Percentiles rank a stretch among this genome's conserved stretches.
phyloP scores from a whole-genome alignment of 1,284 basidiomycete genomes.

The Sanguinoderma infundibulare region DNA sequence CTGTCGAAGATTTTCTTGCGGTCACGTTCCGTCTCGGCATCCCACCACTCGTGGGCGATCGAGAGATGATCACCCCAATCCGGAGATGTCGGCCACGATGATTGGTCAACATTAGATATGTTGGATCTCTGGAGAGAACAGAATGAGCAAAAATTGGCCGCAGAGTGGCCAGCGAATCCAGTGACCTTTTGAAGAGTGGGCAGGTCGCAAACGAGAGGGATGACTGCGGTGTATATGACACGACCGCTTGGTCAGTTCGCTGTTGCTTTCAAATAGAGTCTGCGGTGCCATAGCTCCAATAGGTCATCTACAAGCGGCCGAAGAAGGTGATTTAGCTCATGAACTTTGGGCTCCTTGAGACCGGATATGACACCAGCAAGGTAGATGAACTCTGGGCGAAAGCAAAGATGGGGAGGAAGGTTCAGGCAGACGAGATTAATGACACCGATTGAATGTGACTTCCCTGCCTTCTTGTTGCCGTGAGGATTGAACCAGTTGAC shows the following conservation, averaged over 20 bases:
- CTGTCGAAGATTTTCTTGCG: slow-evolving; percentile 29
- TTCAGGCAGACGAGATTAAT: slow-evolving; percentile 15
- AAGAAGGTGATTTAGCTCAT: slow-evolving; percentile 26
- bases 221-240: slow-evolving; percentile 11
- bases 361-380: slow-evolving; percentile 5
- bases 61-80: slow-evolving; percentile 8
- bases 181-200: slow-evolving; percentile 16
- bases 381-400: slow-evolving; percentile 27
- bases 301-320: slow-evolving; percentile 26
- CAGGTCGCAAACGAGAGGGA: slow-evolving; percentile 13
- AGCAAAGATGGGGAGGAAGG: slow-evolving; percentile 20
- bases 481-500: slow-evolving; percentile 21
- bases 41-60: slow-evolving; percentile 33
- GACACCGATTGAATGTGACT: slow-evolving; percentile 14
- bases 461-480: slow-evolving; percentile 21
- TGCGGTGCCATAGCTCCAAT: slow-evolving; percentile 18
- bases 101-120: slow-evolving; percentile 6
- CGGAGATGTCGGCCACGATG: slow-evolving; percentile 5
- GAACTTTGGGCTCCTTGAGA: slow-evolving; percentile 3
- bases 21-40: slow-evolving; percentile 27
- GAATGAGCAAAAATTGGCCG: slow-evolving; percentile 22
- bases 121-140: slow-evolving; percentile 13
- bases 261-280: slow-evolving; percentile 13
- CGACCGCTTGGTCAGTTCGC: background rate
- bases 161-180: slow-evolving; percentile 10